Conservation (phyloP, 2,329 filamentous ascomycete genomes). For the Acrocalymma vagum region DNA sequence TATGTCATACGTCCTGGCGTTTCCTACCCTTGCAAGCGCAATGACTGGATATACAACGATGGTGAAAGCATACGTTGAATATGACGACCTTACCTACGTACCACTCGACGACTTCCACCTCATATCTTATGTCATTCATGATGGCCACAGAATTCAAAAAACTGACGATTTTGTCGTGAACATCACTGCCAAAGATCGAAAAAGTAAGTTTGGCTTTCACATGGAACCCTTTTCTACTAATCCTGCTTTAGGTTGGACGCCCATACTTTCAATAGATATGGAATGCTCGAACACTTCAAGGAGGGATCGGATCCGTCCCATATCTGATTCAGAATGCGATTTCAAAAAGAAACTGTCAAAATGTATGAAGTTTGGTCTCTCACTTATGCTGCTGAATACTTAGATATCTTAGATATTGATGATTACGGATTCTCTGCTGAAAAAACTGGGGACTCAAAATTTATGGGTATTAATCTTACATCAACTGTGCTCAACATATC, state of each 20-base stretch:
- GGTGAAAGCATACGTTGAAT: slow-evolving; percentile 10
- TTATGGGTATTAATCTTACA: slow-evolving; percentile 1
- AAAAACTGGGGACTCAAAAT: slow-evolving; percentile 6
- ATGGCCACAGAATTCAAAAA: slow-evolving; percentile 13
- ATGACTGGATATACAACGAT: slow-evolving; percentile 23
- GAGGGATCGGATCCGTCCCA: too few relatives aligned
- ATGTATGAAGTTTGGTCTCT: too few relatives aligned
- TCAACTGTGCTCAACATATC: slow-evolving; percentile 18
- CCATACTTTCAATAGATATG: too few relatives aligned
- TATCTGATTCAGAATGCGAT: too few relatives aligned
- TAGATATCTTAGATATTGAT: slow-evolving; percentile 7
- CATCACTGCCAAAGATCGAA: too few relatives aligned
- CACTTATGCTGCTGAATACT: too few relatives aligned
- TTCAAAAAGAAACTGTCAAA: too few relatives aligned
- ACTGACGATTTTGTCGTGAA: background rate
- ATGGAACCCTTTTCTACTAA: too few relatives aligned
- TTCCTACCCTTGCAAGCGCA: slow-evolving; percentile 18
- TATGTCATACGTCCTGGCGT: slow-evolving; percentile 14
- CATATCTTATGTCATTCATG: slow-evolving; percentile 17
- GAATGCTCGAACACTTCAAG: too few relatives aligned
- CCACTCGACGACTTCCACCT: slow-evolving; percentile 1
- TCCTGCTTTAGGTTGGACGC: too few relatives aligned
- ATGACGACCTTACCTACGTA: slow-evolving; percentile 4
- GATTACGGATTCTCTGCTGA: background rate
- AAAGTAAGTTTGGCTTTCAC: too few relatives aligned